Evolutionary conservation across 345 rosid species (phyloP), one percentile per base, ranked within the genome.

Genomic region (Acer saccharum): DNA sequence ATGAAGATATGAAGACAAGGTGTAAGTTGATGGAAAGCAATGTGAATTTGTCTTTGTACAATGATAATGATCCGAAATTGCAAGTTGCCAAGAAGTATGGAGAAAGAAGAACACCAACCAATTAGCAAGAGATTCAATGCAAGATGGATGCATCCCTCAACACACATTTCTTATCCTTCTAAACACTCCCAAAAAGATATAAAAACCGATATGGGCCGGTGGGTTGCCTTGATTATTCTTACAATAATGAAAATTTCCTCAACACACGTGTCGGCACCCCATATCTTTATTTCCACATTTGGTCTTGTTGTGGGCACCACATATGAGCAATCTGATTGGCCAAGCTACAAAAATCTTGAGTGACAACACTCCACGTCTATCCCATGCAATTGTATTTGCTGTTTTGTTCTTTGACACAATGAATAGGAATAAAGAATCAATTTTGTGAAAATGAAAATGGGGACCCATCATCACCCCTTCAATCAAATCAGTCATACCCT

Each of bases 51-150:
- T 10, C 48, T 35, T 68, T 7, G 16, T 58, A 58, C 63, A n/a
- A 9, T 7, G 25, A n/a, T 50, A 58, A 48, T 20, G 41, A 14
- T 14, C 41, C 43, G 58, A 43, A 48, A 73, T 50, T 65, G 82
- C 88, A 87, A 84, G 71, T 84, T 81, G 88, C 70, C 86, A 71
- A 71, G 87, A 71, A 87, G 57, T 77, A 77, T 72, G 85, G 79
- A 79, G 52, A 27, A 57, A 58, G 62, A 43, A 72, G 10, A 12
- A 11, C 6, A 12, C 11, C 17, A 50, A 50, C 55, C 55, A 50
- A 10, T 50, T 50, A 50, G 54, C 54, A 50, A 54, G n/a, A 65
- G 10, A 62, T 35, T 64, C 16, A 62, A 48, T 54, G n/a, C 58
- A 55, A 43, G 29, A 73, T 69, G 60, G 54, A 69, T 62, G 78